Evolutionary conservation across 805 yeast genomes (phyloP), one percentile per base, ranked within the genome.

Genomic region (Metschnikowia koreensis): DNA sequence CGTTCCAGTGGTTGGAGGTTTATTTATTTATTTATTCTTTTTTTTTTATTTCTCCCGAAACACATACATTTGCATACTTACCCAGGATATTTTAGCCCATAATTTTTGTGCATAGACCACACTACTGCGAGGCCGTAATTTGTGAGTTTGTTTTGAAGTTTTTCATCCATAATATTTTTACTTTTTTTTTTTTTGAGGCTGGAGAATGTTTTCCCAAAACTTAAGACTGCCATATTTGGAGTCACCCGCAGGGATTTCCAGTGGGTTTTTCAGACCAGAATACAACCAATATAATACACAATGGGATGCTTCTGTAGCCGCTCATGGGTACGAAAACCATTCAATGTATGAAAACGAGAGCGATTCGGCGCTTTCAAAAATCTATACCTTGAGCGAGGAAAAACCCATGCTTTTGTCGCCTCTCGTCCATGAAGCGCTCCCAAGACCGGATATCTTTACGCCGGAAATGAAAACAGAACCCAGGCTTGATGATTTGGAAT

Each of bases 171-270:
- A 3, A 31, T 12, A 31, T 16, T 31, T 31, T 6, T 31, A 10
- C n/a, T n/a, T 31, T 17, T 28, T 40, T 40, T 28, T 12, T 27
- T 28, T 11, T 2, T 8, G 15, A 28, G 4, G 17, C 28, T 4
- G 26, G 10, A 28, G n/a, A 7, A 50, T 50, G 52, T 50, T 50
- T n/a, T 38, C 52, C 38, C 52, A 50, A 37, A 50, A 50, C 13
- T 44, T 50, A 28, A 50, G 52, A 29, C 48, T 50, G 52, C 48
- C 52, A 36, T 50, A 50, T 43, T 41, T 45, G 41, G 52, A 50
- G 46, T 50, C 52, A 10, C 49, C 52, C 2, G 46, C 15, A 15
- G 52, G 52, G 10, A n/a, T 34, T 15, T 50, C 52, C 13, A 45
- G 43, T 44, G 52, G 48, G 7, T 50, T 45, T 17, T 50, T 50